Base-by-base conservation (phyloP, 805 yeast genomes). In the Millerozyma miso region DNA sequence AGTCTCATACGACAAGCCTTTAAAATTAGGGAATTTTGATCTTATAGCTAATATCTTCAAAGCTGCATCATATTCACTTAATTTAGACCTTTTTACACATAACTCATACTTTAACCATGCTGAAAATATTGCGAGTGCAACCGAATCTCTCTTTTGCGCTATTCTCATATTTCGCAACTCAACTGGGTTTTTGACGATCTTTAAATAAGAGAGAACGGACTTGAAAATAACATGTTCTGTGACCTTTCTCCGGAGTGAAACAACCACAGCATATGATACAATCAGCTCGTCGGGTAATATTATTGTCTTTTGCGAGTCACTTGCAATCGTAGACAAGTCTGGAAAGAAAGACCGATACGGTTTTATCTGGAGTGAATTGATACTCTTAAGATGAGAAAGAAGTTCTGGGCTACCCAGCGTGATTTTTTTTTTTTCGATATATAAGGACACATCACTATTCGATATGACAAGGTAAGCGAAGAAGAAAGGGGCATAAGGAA, bases 81-180 rank as follows among this genome's bases (percentile, higher is more conserved):
- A 55, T 31, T 63, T 53, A n/a, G 40, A 35, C 38, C 52, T 50
- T 55, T 69, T 64, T 52, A 66, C 48, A 73, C 67, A 47, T 58
- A 78, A 55, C 62, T 71, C 53, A 39, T 77, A 66, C 50, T 88
- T 88, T 19, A 91, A 65, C 97, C 98, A 93, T 0, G 96, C 77
- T 47, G 86, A 76, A 50, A 81, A 88, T 45, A 85, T 75, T 18
- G 80, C 73, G 23, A 88, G 67, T 0, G 93, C 89, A 33, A 83
- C 72, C 2, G 95, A 93, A 62, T 95, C 98, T 53, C 83, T 84
- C 40, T 78, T 66, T 58, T 93, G 99, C 0, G 97, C 93, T 4
- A 65, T 60, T 49, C 72, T 77, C 26, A 88, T 84, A 40, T 91
- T 91, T 37, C 67, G 60, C 15, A 88, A 69, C 60, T 93, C 99